Conservation (phyloP, 2,329 filamentous ascomycete species). For the Scolecobasidium constrictum region DNA sequence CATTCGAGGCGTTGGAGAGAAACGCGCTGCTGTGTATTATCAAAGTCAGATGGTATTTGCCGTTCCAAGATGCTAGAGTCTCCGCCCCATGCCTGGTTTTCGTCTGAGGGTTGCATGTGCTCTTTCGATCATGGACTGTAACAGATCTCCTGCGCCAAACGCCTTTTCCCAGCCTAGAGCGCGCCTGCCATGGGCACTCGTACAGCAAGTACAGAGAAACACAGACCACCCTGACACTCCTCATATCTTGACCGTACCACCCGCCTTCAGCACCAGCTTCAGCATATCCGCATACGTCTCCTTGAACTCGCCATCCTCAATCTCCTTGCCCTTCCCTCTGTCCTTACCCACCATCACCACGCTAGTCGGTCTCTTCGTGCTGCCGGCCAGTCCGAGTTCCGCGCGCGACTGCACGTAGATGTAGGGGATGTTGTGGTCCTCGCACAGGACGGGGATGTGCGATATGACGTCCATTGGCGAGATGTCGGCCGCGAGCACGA, state of each 20-base stretch:
- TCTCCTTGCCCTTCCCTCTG: slow-evolving; percentile 39
- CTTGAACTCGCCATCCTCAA: slow-evolving; percentile 33
- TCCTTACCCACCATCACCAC: slow-evolving; percentile 72
- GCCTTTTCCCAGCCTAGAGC: too few species aligned
- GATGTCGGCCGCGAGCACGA: slow-evolving; percentile 93
- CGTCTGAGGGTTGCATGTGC: too few species aligned
- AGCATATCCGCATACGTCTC: slow-evolving; percentile 45
- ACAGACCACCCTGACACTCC: too few species aligned
- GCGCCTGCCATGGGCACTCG: too few species aligned
- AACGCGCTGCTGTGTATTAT: too few species aligned
- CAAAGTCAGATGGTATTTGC: too few species aligned
- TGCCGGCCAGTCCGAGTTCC: slow-evolving; percentile 85
- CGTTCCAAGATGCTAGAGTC: too few species aligned
- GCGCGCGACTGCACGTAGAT: slow-evolving; percentile 88
- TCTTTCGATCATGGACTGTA: too few species aligned
- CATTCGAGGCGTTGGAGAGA: too few species aligned
- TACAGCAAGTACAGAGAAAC: too few species aligned
- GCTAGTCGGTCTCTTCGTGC: slow-evolving; percentile 91
- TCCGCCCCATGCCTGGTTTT: too few species aligned
- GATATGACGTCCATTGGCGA: slow-evolving; percentile 98
- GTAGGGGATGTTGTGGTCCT: slow-evolving; percentile 96
- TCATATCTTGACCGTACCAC: slow-evolving; percentile 44
- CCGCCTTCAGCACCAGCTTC: slow-evolving; percentile 49
- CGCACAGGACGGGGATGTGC: slow-evolving; percentile 93
- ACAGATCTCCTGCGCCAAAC: too few species aligned